Base-by-base conservation (phyloP, 2,329 filamentous ascomycete species). In the Hypoxylon sp. region DNA sequence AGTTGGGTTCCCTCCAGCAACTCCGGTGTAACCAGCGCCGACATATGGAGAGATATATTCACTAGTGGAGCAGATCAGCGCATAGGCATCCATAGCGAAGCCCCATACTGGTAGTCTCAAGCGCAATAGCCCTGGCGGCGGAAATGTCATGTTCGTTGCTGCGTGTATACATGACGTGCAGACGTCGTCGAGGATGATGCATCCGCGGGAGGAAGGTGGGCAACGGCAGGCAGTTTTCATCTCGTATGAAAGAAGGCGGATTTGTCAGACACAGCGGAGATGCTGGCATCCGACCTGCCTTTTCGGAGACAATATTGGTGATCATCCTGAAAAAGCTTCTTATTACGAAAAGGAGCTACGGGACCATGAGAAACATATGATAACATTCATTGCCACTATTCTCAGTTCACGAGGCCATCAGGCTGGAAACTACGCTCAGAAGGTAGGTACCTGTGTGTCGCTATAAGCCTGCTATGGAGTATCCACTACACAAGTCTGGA, bases 111-210 rank as follows among this genome's bases (percentile, higher is more conserved):
- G 33, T 18, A 46, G 38, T 8, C 24, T 40, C 22, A 51, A 40
- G n/a, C 28, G 28, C 36, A 56, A 56, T 16, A 9, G 7, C 18
- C 36, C 22, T 40, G 30, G 28, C 38, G 48, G 40, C 58, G 38
- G 22, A 9, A 22, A 42, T 48, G 51, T 48, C 36, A 7, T 48
- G 38, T 30, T 40, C 44, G 36, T 40, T 9, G 18, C 58, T 65
- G 59, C 59, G 51, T 26, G 44, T 58, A 55, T 32, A 36, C 62
- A 66, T 64, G 52, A 61, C 65, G 51, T 61, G 65, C 65, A 68
- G 65, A 55, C 55, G 28, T 55, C 38, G 26, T 59, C 38, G 14
- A 61, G 38, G 36, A 30, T 58, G 36, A 30, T 53, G 16, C 55
- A 30, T 57, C 59, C 59, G 51, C 52, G 48, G 52, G 33, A 49